phyloP scores from a whole-genome alignment of 2,329 filamentous ascomycete genomes.

The Zarea fungicola region DNA sequence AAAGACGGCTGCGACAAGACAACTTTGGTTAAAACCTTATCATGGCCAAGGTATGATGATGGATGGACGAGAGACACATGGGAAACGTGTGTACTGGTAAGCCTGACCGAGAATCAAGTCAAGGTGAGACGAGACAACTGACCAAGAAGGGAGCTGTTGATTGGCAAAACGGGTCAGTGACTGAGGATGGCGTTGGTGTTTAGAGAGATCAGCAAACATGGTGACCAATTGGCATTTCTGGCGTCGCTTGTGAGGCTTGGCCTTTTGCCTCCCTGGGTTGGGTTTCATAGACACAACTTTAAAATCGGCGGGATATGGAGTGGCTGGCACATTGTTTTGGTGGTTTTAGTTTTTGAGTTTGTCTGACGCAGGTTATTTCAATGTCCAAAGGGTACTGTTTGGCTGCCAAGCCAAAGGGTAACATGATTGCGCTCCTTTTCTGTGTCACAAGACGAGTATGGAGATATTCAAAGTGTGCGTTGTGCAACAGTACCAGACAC shows the following conservation, averaged over 20 bases:
- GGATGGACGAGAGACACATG: not conserved
- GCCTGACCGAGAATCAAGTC: not conserved
- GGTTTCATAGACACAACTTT: too few relatives aligned
- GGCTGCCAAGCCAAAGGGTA: not conserved
- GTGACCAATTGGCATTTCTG: not conserved
- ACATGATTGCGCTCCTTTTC: too few relatives aligned
- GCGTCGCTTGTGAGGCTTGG: constrained; percentile 1
- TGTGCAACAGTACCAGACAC: too few relatives aligned
- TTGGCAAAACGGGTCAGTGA: not conserved
- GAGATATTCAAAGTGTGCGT: too few relatives aligned
- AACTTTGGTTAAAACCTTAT: constrained; percentile 12
- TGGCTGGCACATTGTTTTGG: not conserved
- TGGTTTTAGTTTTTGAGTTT: constrained; percentile 2
- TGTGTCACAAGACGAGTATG: too few relatives aligned
- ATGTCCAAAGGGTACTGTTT: not conserved
- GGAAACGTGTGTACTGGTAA: too few relatives aligned
- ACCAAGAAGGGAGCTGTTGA: constrained; percentile 1
- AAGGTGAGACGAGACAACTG: constrained; percentile 8
- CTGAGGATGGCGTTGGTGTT: not conserved
- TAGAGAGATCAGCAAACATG: constrained; percentile 3
- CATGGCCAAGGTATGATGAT: not conserved
- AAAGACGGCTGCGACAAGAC: constrained; percentile 4
- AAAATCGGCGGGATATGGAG: constrained; percentile 5
- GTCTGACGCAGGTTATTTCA: constrained; percentile 10
- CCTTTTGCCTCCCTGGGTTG: too few relatives aligned